Evolutionary conservation across 2,329 filamentous ascomycete genomes (phyloP), one percentile per base, ranked within the genome.

Genomic region (Sporothrix schenckii): DNA sequence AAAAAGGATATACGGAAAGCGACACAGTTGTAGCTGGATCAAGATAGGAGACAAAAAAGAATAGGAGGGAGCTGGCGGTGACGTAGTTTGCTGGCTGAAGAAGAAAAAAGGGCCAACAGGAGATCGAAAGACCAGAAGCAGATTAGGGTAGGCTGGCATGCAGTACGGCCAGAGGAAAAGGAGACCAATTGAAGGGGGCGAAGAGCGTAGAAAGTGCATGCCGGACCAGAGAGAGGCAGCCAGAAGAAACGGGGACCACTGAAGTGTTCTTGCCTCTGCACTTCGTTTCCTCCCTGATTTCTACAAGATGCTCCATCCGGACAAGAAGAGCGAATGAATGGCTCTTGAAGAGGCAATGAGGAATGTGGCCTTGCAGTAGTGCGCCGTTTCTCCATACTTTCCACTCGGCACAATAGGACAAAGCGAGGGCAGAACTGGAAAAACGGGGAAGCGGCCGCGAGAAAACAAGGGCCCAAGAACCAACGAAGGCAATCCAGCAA

Each of bases 1-100:
- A n/a, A 52, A 21, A 60, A 60, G 11, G 34, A 21, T n/a, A 39
- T 9, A 50, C 9, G 47, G 16, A n/a, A 19, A 50, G 47, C 47
- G 9, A n/a, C 41, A 19, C 44, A 2, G 19, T 2, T 5, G 24
- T 11, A 5, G n/a, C 4, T 54, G 6, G 52, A 56, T 34, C 27
- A 56, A 56, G 53, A 56, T 14, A 9, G 16, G 14, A 56, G 58
- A 9, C 6, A 9, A 27, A 10, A 4, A 34, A 27, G 3, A 4
- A 34, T 9, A 34, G 34, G 34, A 5, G 34, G 4, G 60, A 49
- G 60, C 56, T 61, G 56, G 39, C 41, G 41, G 60, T 65, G 61
- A 65, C 61, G 44, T 65, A 65, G n/a, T 50, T 30, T 49, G 44
- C 21, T 49, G 61, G 47, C 44, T n/a, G 47, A 30, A 50, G 24